Conservation (phyloP, 2,329 filamentous ascomycete genomes). For the Periconia sp. region DNA sequence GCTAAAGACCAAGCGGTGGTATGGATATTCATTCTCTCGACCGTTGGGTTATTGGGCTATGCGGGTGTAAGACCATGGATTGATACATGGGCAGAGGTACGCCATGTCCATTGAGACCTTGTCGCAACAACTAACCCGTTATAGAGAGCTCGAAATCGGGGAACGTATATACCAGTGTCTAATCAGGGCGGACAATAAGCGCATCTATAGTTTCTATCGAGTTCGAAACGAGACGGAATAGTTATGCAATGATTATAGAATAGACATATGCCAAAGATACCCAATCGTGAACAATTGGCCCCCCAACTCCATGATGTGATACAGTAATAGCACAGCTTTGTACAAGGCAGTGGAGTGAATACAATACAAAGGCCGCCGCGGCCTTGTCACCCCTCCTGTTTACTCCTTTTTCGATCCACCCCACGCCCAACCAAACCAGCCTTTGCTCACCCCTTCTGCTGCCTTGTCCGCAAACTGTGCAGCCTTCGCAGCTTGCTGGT, state of each 20-base stretch:
- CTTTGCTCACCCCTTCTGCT: constrained; percentile 33
- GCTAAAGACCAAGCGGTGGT: constrained; percentile 68
- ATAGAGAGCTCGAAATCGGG: constrained; percentile 51
- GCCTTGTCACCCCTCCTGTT: neutral
- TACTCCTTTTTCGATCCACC: constrained; percentile 42
- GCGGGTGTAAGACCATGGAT: constrained; percentile 63
- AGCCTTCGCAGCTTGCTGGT: constrained; percentile 48
- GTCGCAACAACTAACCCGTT: constrained; percentile 5
- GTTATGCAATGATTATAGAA: constrained; percentile 17
- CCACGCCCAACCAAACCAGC: constrained; percentile 50
- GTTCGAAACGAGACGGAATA: constrained; percentile 9
- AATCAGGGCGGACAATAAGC: constrained; percentile 33
- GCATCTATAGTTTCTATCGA: neutral
- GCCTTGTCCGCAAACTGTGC: constrained; percentile 36
- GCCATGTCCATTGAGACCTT: constrained; percentile 11
- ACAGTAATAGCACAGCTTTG: constrained; percentile 36
- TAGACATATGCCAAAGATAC: constrained; percentile 32
- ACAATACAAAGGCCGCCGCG: constrained; percentile 32
- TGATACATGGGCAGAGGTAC: constrained; percentile 57
- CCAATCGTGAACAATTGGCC: constrained; percentile 22
- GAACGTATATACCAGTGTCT: constrained; percentile 55
- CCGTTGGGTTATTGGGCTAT: constrained; percentile 61
- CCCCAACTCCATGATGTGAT: constrained; percentile 35
- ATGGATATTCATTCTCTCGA: constrained; percentile 66
- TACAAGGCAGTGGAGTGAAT: constrained; percentile 32